Conservation (phyloP, 331 rosid genomes). For the Acacia concinna region DNA sequence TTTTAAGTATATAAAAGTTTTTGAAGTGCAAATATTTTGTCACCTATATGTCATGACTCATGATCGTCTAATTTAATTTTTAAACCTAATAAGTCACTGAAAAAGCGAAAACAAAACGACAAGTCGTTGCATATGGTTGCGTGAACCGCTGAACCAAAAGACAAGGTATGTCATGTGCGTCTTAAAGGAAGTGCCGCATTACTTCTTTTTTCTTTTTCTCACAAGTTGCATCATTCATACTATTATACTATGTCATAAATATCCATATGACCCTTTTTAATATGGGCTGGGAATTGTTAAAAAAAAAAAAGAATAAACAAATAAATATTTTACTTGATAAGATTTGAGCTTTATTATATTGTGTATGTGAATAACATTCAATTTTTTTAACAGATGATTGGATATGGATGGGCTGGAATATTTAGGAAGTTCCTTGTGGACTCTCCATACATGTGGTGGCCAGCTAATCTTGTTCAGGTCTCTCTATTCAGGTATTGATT, state of each 20-base stretch:
- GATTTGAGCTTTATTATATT: not conserved
- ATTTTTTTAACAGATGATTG: constrained; percentile 69
- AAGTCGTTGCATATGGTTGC: not conserved
- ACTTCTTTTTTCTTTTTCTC: not conserved
- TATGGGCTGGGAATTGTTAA: not conserved
- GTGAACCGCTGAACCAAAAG: not conserved
- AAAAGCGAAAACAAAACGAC: not conserved
- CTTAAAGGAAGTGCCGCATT: not conserved
- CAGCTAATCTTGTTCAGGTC: constrained; percentile 75
- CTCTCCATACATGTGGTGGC: constrained; percentile 99
- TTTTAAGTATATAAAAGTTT: too few relatives aligned
- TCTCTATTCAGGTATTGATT: constrained; percentile 74
- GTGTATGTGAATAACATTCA: not conserved
- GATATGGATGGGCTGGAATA: constrained; percentile 96
- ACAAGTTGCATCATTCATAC: not conserved
- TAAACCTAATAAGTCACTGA: not conserved
- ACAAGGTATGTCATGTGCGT: not conserved
- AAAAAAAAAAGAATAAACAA: not conserved
- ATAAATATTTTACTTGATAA: not conserved
- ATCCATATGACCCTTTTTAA: not conserved
- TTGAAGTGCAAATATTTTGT: not conserved
- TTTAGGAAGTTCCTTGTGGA: constrained; percentile 81
- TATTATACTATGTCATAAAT: not conserved
- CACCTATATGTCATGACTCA: not conserved
- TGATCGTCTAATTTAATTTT: not conserved